Conservation (phyloP, 2,329 filamentous ascomycete genomes). For the Incumbomyces delicatus region DNA sequence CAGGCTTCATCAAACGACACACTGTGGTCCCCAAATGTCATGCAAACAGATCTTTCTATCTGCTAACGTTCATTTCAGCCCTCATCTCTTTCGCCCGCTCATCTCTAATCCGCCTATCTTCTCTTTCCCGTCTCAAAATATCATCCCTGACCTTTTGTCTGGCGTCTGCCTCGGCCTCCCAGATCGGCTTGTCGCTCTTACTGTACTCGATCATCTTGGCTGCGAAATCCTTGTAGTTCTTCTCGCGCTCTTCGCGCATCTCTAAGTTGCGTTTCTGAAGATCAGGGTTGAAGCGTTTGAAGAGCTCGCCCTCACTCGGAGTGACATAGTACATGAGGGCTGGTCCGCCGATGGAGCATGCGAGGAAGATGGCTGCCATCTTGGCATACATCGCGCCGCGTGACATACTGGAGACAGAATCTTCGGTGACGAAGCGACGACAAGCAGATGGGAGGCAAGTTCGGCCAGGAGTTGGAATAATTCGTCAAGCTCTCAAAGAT, state of each 20-base stretch:
- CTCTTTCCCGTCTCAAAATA: constrained; percentile 27
- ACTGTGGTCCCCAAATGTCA: too few relatives aligned
- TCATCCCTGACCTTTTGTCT: constrained; percentile 29
- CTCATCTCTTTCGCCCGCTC: constrained; percentile 35
- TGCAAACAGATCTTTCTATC: background rate
- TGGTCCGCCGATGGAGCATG: constrained; percentile 73
- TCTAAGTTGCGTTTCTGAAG: constrained; percentile 83
- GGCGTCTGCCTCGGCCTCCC: constrained; percentile 36
- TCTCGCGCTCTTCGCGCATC: constrained; percentile 60
- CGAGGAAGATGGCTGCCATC: constrained; percentile 59
- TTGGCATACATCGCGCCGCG: constrained; percentile 47
- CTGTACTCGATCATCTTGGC: constrained; percentile 74
- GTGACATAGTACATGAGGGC: constrained; percentile 55
- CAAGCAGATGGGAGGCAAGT: too few relatives aligned
- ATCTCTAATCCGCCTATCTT: constrained; percentile 30
- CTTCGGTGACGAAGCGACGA: too few relatives aligned
- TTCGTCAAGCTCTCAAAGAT: too few relatives aligned
- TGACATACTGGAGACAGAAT: constrained; percentile 17
- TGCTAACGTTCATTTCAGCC: constrained; percentile 21
- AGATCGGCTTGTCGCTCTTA: constrained; percentile 77
- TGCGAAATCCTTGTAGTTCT: constrained; percentile 87
- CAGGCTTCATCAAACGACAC: too few relatives aligned
- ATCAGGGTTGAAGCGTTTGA: constrained; percentile 84
- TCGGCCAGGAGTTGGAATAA: too few relatives aligned
- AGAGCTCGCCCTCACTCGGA: constrained; percentile 85